These are phyloP conservation scores for Cylindrotheca fusiformis DNA, from an alignment of 108 stramenopile genomes.

Conservation along the genomic window DNA sequence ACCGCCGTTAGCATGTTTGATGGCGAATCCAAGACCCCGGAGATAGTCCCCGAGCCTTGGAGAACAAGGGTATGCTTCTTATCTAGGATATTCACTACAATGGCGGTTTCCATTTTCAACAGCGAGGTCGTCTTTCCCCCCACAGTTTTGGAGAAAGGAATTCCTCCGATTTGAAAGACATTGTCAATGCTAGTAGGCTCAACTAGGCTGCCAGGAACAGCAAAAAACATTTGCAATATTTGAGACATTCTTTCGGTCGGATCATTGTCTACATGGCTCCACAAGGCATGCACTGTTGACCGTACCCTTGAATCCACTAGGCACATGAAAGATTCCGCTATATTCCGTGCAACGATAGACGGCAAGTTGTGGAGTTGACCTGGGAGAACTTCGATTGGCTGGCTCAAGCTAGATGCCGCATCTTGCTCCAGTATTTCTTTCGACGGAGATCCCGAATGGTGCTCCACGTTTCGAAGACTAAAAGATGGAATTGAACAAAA, in stretches of 20 bases:
- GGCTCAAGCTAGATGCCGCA: neutral
- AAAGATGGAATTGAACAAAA: neutral
- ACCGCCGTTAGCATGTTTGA: neutral
- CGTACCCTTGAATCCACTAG: conserved; percentile 14
- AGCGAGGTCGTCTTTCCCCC: neutral
- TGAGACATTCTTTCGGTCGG: neutral
- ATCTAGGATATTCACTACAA: neutral
- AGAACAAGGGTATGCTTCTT: neutral
- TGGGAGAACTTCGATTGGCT: neutral
- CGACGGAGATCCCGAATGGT: neutral
- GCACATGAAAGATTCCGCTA: conserved; percentile 9
- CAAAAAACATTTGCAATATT: neutral
- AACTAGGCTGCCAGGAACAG: neutral
- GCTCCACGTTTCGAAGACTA: neutral
- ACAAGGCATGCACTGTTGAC: conserved; percentile 7
- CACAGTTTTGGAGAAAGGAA: neutral
- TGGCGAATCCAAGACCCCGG: neutral
- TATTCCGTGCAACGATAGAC: neutral
- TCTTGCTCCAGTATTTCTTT: neutral
- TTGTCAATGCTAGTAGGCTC: neutral
- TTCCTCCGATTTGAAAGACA: neutral
- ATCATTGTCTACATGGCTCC: conserved; percentile 2
- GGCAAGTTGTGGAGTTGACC: neutral
- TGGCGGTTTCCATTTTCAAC: neutral
- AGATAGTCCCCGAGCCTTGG: neutral